Evolutionary conservation across 1,284 basidiomycete species (phyloP), one percentile per base, ranked within the genome.

Genomic region (Marasmius oreades): DNA sequence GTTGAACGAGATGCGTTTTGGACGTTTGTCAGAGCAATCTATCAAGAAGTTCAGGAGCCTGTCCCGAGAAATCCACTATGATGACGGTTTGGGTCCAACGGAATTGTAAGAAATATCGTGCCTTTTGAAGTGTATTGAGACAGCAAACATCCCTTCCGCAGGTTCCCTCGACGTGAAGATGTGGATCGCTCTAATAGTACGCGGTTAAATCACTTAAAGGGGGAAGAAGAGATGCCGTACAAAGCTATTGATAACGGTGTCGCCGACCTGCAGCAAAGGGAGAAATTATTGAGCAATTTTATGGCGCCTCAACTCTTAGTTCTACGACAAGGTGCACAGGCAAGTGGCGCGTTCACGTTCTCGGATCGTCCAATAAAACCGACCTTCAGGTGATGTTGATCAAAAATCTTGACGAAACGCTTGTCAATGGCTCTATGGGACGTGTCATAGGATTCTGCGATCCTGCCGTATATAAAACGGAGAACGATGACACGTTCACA

Each of bases 371-470:
- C 5, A n/a, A 23, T 46, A 33, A 43, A 10, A 36, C 20, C 26
- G 77, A 80, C 16, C n/a, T 46, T 39, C 64, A 77, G 64, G 86
- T 88, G 10, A 88, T 89, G 85, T 73, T 95, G 8, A 90, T 95
- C 72, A 95, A 85, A 73, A 86, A 86, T 58, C 71, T 80, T 51
- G 77, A 69, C 68, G 84, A 79, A 58, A 77, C 62, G 34, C 78
- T 98, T 2, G 94, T 97, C 51, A 98, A 98, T 66, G 95, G 95
- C 0, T 92, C 88, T 23, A 85, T 95, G 67, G 95, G 95, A 26
- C 82, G 79, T 50, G 83, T 98, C 16, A 67, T 87, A n/a, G 81
- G 78, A 0, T 96, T 96, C 48, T 68, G 71, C 16, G 82, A 86
- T 51, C 77, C 79, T 4, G 64, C 69, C 16, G 63, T 62, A 16